A percentile compares a stretch with the other conserved stretches of the same genome.
These are phyloP conservation scores for Termitomyces sp. DNA, from an alignment of 768 basidiomycete genomes.

Conservation along the genomic window DNA sequence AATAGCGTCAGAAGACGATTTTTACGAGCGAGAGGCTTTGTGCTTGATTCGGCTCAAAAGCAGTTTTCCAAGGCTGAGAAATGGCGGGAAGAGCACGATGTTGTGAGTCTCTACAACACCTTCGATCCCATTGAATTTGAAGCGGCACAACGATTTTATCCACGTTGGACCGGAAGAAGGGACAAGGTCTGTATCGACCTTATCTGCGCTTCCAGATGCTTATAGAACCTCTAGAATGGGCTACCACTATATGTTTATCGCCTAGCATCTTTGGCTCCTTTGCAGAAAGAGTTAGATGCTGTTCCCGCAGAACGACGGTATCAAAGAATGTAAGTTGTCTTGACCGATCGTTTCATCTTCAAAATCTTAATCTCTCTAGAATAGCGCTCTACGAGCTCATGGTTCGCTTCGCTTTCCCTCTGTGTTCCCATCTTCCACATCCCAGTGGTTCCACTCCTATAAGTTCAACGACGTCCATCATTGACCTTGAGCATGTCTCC, in stretches of 20 bases:
- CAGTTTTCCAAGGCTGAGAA: conserved; percentile 64
- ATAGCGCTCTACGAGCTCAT: conserved; percentile 64
- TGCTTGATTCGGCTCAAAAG: conserved; percentile 53
- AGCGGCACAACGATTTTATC: conserved; percentile 57
- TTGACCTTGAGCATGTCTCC: conserved; percentile 64
- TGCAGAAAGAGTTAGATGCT: conserved; percentile 57
- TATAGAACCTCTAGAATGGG: conserved; percentile 39
- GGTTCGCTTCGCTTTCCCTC: conserved; percentile 54
- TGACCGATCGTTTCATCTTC: neutral
- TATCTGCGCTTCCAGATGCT: neutral
- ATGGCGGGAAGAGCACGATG: conserved; percentile 61
- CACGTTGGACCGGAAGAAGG: conserved; percentile 74
- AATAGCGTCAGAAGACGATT: conserved; percentile 68
- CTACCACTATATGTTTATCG: conserved; percentile 75
- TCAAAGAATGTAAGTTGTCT: conserved; percentile 59
- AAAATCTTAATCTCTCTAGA: conserved; percentile 24
- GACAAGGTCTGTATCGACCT: conserved; percentile 50
- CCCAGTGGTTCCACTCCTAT: conserved; percentile 44
- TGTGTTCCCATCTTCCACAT: conserved; percentile 60
- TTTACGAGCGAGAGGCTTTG: conserved; percentile 72
- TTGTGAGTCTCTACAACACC: conserved; percentile 55
- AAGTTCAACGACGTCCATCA: conserved; percentile 58
- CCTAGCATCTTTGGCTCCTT: conserved; percentile 50
- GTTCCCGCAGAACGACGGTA: conserved; percentile 50
- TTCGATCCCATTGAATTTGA: conserved; percentile 60